Evolutionary conservation across 768 basidiomycete genomes (phyloP).

Genomic region (Termitomyces sp.): DNA sequence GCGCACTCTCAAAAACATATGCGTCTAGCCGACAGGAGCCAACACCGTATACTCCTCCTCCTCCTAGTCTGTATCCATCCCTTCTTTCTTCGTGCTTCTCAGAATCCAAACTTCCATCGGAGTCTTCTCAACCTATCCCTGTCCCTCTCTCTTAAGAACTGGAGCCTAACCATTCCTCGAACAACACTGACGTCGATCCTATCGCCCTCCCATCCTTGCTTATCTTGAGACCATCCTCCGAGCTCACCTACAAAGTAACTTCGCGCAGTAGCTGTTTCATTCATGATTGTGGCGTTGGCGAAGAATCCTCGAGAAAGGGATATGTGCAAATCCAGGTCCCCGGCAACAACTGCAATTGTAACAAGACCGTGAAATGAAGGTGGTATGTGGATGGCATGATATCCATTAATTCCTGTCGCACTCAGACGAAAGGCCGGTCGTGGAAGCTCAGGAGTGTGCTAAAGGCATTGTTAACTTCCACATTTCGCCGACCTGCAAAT

Average conservation of each 20-base stretch:
- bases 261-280: conserved; percentile 27
- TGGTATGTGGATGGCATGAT: conserved; percentile 35
- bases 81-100: background rate
- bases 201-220: conserved; percentile 24
- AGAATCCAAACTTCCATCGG: conserved; percentile 14
- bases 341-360: conserved; percentile 30
- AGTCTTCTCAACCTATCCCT: conserved; percentile 19
- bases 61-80: too few relatives aligned
- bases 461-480: background rate
- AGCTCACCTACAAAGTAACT: conserved; percentile 34
- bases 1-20: too few relatives aligned
- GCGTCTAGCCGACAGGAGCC: too few relatives aligned
- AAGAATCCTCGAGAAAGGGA: conserved; percentile 27
- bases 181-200: conserved; percentile 19
- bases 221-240: conserved; percentile 17
- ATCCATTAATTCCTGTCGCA: conserved; percentile 26
- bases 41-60: too few relatives aligned
- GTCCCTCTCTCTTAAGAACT: conserved; percentile 18
- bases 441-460: conserved; percentile 33
- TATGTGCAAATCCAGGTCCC: conserved; percentile 34
- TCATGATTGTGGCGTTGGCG: conserved; percentile 27
- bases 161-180: conserved; percentile 21
- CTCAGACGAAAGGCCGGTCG: conserved; percentile 32
- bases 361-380: conserved; percentile 39
- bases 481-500: background rate